phyloP scores from a whole-genome alignment of 768 basidiomycete genomes.

The Pleurotus sapidus region DNA sequence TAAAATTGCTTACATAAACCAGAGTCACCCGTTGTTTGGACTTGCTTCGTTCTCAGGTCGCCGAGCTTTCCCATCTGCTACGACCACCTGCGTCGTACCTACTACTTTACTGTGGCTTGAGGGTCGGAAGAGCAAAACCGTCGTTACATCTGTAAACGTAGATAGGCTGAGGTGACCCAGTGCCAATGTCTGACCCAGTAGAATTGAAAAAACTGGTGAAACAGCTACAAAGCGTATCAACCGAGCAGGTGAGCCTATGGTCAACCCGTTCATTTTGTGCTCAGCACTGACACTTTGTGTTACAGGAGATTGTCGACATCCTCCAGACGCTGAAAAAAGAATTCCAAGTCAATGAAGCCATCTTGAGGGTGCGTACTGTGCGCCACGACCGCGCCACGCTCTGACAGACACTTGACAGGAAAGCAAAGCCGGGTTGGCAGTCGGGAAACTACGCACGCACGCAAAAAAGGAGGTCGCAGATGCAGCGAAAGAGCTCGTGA shows the following conservation, averaged over 20 bases:
- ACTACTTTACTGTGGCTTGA: too few species aligned
- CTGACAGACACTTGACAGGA: conserved; percentile 50
- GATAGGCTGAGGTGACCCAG: background rate
- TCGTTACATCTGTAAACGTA: background rate
- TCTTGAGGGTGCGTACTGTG: conserved; percentile 65
- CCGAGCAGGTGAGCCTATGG: conserved; percentile 45
- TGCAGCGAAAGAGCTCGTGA: conserved; percentile 87
- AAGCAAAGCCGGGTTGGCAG: conserved; percentile 89
- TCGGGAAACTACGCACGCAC: conserved; percentile 84
- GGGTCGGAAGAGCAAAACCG: background rate
- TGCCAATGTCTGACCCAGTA: conserved; percentile 45
- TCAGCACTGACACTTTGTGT: conserved; percentile 20
- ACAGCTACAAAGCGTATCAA: conserved; percentile 65
- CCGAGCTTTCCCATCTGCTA: too few species aligned
- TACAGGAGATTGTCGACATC: conserved; percentile 62
- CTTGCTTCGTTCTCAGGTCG: too few species aligned
- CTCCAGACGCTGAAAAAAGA: conserved; percentile 63
- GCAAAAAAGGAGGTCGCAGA: conserved; percentile 71
- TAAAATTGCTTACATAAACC: too few species aligned
- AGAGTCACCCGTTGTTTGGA: too few species aligned
- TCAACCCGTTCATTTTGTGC: conserved; percentile 34
- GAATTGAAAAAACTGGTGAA: conserved; percentile 83
- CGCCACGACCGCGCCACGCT: conserved; percentile 26
- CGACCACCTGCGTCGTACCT: too few species aligned
- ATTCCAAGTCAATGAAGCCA: conserved; percentile 64